Conservation (phyloP, 1,284 basidiomycete genomes). For the Fomitopsis pinicola region DNA sequence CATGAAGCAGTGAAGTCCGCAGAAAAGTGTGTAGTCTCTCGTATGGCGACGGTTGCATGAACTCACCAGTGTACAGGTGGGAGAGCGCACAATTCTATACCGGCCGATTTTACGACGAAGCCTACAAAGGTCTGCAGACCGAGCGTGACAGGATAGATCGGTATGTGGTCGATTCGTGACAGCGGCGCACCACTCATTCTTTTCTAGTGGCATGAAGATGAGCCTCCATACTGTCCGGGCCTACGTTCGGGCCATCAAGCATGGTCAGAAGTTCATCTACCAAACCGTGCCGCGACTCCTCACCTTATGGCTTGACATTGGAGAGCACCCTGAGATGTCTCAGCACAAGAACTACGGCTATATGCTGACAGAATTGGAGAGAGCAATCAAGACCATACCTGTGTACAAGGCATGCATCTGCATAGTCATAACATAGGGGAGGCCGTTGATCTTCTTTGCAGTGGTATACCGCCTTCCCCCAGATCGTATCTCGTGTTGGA, state of each 20-base stretch:
- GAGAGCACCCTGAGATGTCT: constrained; percentile 50
- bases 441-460: constrained; percentile 28
- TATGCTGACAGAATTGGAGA: constrained; percentile 53
- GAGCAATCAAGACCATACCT: constrained; percentile 58
- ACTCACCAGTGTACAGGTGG: constrained; percentile 47
- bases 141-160: constrained; percentile 44
- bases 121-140: constrained; percentile 49
- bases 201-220: constrained; percentile 51
- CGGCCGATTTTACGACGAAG: constrained; percentile 84
- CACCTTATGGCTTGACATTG: constrained; percentile 94
- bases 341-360: constrained; percentile 43
- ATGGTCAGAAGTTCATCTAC: constrained; percentile 95
- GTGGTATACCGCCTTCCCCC: constrained; percentile 97
- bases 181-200: background rate
- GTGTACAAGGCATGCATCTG: constrained; percentile 64
- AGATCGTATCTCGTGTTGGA: constrained; percentile 93
- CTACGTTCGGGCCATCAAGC: constrained; percentile 72
- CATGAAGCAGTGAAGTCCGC: constrained; percentile 51
- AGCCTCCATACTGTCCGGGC: constrained; percentile 61
- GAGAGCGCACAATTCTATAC: constrained; percentile 86
- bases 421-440: background rate
- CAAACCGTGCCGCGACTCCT: constrained; percentile 93
- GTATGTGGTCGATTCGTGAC: constrained; percentile 30
- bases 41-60: background rate
- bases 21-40: constrained; percentile 43